Evolutionary conservation across 371 early-diverging fungal species (phyloP).

Genomic region (Mucor plumbeus): DNA sequence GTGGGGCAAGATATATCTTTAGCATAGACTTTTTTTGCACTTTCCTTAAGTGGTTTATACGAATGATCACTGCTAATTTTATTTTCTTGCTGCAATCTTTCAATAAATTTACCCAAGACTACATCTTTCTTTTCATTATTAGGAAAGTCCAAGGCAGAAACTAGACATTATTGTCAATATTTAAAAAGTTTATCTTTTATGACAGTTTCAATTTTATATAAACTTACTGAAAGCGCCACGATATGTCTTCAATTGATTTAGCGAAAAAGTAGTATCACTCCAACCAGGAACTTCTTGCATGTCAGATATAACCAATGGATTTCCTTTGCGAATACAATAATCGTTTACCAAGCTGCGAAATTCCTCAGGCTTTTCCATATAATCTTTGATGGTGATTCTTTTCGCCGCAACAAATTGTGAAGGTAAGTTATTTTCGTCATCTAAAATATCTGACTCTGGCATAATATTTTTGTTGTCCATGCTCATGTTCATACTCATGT

Average conservation of each 20-base stretch:
- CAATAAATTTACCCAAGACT: not conserved
- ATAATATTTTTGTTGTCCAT: not conserved
- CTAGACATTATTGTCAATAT: not conserved
- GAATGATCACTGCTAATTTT: not conserved
- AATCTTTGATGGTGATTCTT: not conserved
- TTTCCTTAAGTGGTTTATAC: not conserved
- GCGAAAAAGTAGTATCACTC: conserved; percentile 37
- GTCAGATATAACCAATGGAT: conserved; percentile 53
- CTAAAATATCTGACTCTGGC: not conserved
- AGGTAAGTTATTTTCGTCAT: not conserved
- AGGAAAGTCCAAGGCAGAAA: not conserved
- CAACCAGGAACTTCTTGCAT: conserved; percentile 41
- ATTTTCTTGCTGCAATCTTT: not conserved
- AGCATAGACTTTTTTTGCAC: conserved; percentile 21
- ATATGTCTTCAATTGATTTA: conserved; percentile 31
- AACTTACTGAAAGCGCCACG: conserved; percentile 38
- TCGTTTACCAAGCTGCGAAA: conserved; percentile 21
- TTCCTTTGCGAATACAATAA: conserved; percentile 41
- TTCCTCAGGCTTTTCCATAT: not conserved
- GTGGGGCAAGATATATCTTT: conserved; percentile 39
- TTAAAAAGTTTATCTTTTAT: not conserved
- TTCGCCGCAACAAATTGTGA: not conserved
- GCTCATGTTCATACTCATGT: not conserved
- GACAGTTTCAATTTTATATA: conserved; percentile 1
- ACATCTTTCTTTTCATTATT: not conserved